A percentile compares a stretch with the other conserved stretches of the same genome.
Conservation (phyloP, 352 stramenopile species). For the Phytophthora cactorum region DNA sequence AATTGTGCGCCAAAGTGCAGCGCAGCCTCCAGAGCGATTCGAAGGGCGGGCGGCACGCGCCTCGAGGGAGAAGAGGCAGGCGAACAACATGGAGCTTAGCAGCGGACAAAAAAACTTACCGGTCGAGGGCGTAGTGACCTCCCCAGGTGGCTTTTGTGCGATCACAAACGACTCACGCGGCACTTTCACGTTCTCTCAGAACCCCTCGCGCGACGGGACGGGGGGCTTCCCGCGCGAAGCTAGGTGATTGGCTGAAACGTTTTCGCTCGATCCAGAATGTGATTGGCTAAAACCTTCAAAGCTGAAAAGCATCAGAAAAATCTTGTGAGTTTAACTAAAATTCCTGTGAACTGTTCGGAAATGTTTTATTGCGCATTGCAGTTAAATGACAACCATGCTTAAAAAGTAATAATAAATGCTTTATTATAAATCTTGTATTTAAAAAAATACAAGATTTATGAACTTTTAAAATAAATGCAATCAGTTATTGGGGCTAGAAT, state of each 20-base stretch:
- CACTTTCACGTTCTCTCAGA: conserved; percentile 54
- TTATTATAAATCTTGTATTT: no score
- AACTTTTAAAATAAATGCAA: no score
- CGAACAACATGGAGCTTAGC: conserved; percentile 7
- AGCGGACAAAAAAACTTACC: conserved; percentile 32
- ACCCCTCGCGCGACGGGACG: conserved; percentile 18
- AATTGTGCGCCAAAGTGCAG: conserved; percentile 15
- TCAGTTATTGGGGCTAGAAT: no score
- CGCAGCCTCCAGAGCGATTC: conserved; percentile 28
- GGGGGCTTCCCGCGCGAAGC: neutral
- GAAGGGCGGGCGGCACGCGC: conserved; percentile 24
- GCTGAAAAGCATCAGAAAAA: neutral
- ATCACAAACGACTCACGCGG: conserved; percentile 37
- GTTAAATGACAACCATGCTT: no score
- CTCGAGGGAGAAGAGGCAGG: conserved; percentile 25
- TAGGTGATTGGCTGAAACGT: conserved; percentile 1
- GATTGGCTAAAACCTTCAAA: neutral
- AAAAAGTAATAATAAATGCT: no score
- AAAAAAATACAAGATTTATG: no score
- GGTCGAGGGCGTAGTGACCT: conserved; percentile 35
- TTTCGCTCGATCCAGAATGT: neutral
- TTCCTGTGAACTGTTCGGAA: no score
- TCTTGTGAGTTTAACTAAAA: no score
- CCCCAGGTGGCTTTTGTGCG: conserved; percentile 33
- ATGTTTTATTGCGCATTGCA: no score